Percentiles rank a stretch among this genome's conserved stretches.
Evolutionary conservation across 257 asterid species (phyloP).

Genomic region (Rhazya stricta): DNA sequence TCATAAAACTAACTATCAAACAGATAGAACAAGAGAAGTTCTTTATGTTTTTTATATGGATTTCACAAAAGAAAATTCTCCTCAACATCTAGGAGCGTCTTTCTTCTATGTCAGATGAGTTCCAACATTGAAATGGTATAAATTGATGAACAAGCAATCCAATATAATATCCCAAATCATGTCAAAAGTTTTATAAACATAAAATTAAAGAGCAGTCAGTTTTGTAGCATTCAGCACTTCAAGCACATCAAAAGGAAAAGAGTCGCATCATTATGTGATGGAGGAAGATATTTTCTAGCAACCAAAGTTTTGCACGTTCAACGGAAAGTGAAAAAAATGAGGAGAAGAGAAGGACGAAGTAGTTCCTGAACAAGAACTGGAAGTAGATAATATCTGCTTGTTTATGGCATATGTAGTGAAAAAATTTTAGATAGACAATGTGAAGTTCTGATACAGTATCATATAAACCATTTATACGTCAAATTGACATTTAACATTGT

Average conservation of each 20-base stretch:
- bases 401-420: background rate
- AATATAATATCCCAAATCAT: background rate
- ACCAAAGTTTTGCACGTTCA: background rate
- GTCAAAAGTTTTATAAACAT: background rate
- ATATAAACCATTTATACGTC: background rate
- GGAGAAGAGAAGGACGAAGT: background rate
- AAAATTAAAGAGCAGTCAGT: background rate
- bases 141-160: background rate
- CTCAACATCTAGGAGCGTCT: background rate
- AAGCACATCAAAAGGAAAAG: background rate
- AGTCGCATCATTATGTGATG: background rate
- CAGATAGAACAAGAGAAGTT: constrained; percentile 20
- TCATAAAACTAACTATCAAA: constrained; percentile 17
- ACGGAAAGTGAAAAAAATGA: background rate
- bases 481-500: background rate
- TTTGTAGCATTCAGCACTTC: background rate
- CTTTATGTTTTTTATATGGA: background rate
- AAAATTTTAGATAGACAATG: background rate
- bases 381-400: background rate
- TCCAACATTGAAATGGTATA: background rate
- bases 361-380: background rate
- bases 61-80: background rate
- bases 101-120: background rate
- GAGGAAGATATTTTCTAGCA: background rate
- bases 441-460: background rate